Evolutionary conservation across 345 rosid species (phyloP).

Genomic region (Anastatica hierochuntica): DNA sequence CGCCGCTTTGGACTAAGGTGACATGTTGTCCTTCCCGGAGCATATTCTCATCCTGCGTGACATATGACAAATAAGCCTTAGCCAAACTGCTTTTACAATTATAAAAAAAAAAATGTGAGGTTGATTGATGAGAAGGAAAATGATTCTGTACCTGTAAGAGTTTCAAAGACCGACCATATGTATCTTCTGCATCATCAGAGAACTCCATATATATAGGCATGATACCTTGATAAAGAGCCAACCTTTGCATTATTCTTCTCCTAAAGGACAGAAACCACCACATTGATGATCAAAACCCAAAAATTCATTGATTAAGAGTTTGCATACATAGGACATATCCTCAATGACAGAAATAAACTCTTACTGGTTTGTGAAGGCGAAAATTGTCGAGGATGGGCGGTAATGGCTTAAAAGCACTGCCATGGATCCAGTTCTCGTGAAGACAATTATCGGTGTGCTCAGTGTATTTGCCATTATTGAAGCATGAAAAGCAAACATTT

Average conservation of each 20-base stretch:
- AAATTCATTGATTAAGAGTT: background rate
- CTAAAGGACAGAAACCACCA: constrained; percentile 38
- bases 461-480: constrained; percentile 99
- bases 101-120: too few species aligned
- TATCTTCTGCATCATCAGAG: constrained; percentile 85
- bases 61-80: constrained; percentile 5
- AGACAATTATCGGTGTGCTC: constrained; percentile 87
- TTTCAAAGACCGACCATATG: constrained; percentile 63
- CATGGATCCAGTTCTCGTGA: constrained; percentile 97
- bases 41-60: constrained; percentile 47
- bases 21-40: constrained; percentile 58
- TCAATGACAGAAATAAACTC: constrained; percentile 11
- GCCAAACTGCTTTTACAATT: too few species aligned
- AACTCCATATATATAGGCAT: constrained; percentile 88
- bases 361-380: constrained; percentile 60
- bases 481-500: constrained; percentile 99
- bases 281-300: constrained; percentile 34
- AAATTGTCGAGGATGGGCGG: constrained; percentile 91
- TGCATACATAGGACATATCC: background rate
- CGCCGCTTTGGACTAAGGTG: constrained; percentile 91
- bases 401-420: constrained; percentile 84
- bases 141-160: constrained; percentile 43
- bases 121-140: background rate
- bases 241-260: constrained; percentile 73
- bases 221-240: constrained; percentile 97